Percentiles rank a stretch among this genome's conserved stretches.
phyloP scores from a whole-genome alignment of 225 moss, liverwort and hornwort species.

The Physcomitrium patens region DNA sequence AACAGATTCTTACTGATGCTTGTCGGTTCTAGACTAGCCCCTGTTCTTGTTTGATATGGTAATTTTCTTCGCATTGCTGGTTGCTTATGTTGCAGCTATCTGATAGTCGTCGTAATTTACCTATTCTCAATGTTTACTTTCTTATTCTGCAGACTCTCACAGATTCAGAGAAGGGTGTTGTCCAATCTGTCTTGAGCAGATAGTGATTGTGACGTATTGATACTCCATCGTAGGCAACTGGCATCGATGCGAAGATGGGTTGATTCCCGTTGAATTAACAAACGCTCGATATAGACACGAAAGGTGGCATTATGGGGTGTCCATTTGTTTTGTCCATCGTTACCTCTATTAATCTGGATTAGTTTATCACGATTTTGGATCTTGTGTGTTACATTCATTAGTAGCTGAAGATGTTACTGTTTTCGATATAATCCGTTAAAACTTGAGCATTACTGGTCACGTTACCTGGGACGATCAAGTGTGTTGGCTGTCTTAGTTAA shows the following conservation, averaged over 20 bases:
- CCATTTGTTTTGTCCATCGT: slow-evolving; percentile 8
- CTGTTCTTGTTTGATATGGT: background rate
- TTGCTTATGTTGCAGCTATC: slow-evolving; percentile 2
- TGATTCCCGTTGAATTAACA: slow-evolving; percentile 7
- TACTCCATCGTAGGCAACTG: slow-evolving; percentile 8
- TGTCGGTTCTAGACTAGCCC: background rate
- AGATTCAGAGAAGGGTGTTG: slow-evolving; percentile 43
- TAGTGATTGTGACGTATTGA: slow-evolving; percentile 21
- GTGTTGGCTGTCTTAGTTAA: slow-evolving; percentile 19
- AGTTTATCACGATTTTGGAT: background rate
- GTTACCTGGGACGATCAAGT: slow-evolving; percentile 10
- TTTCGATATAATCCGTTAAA: background rate
- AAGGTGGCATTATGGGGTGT: slow-evolving; percentile 7
- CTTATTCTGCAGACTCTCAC: slow-evolving; percentile 49
- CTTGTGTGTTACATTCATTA: slow-evolving; percentile 6
- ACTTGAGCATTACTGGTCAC: background rate
- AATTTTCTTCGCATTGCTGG: background rate
- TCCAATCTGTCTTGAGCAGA: slow-evolving; percentile 48
- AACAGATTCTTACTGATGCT: background rate
- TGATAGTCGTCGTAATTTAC: background rate
- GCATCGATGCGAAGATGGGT: slow-evolving; percentile 12
- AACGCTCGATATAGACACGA: slow-evolving; percentile 15
- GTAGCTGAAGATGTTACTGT: slow-evolving; percentile 16
- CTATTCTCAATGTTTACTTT: background rate
- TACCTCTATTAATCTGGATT: slow-evolving; percentile 5